Conservation (phyloP, 2,329 filamentous ascomycete genomes). For the Verticillium longisporum region DNA sequence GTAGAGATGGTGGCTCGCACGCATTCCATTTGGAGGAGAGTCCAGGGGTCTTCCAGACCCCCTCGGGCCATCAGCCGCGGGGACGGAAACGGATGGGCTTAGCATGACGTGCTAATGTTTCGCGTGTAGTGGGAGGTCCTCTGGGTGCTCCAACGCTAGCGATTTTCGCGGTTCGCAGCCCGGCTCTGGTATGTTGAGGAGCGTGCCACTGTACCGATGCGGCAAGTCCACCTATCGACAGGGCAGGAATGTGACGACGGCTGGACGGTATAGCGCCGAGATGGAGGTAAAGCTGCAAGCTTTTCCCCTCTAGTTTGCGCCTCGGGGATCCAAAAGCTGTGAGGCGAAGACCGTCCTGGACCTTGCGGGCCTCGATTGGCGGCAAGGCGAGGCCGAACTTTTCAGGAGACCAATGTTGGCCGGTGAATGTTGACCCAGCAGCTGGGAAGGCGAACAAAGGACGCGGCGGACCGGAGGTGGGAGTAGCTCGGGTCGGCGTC, state of each 20-base stretch:
- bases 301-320: neutral
- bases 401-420: neutral
- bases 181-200: neutral
- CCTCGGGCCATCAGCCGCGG: constrained; percentile 10
- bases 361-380: neutral
- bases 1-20: constrained; percentile 5
- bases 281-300: neutral
- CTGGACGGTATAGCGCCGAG: neutral
- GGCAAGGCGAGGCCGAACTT: neutral
- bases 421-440: neutral
- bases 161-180: neutral
- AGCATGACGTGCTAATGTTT: constrained; percentile 32
- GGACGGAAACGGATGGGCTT: constrained; percentile 19
- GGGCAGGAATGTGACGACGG: neutral
- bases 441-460: neutral
- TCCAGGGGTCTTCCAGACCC: constrained; percentile 5
- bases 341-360: neutral
- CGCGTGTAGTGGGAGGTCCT: constrained; percentile 11
- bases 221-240: neutral
- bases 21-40: constrained; percentile 5
- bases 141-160: neutral
- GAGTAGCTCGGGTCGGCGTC: neutral
- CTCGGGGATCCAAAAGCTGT: neutral
- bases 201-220: neutral
- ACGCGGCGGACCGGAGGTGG: neutral